A percentile compares a stretch with the other conserved stretches of the same genome.
These are phyloP conservation scores for Bidens hawaiensis DNA, from an alignment of 140 eudicot species.

Conservation along the genomic window DNA sequence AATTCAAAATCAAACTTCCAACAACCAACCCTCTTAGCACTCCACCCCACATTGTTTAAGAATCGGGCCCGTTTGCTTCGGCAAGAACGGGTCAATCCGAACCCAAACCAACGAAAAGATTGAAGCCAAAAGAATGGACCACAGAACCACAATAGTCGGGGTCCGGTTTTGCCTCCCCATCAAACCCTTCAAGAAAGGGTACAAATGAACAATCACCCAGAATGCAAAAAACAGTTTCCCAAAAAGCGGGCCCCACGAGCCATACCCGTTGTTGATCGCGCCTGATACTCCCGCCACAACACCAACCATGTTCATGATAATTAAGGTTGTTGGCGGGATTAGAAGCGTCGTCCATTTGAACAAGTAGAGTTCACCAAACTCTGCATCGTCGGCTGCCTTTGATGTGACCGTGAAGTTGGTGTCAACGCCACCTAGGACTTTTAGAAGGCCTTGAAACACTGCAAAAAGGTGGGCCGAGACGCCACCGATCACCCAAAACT, in stretches of 20 bases:
- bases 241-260: conserved; percentile 86
- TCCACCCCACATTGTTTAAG: conserved; percentile 92
- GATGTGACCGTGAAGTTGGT: conserved; percentile 79
- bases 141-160: conserved; percentile 79
- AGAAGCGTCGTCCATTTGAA: conserved; percentile 93
- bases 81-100: conserved; percentile 88
- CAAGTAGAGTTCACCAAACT: conserved; percentile 82
- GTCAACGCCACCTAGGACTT: conserved; percentile 85
- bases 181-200: conserved; percentile 86
- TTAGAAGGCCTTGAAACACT: conserved; percentile 79
- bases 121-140: conserved; percentile 84
- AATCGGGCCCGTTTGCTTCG: conserved; percentile 78
- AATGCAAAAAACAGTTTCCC: conserved; percentile 79
- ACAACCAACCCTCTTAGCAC: conserved; percentile 35
- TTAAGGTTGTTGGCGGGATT: conserved; percentile 86
- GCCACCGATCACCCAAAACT: conserved; percentile 93
- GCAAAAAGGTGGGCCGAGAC: conserved; percentile 92
- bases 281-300: conserved; percentile 87
- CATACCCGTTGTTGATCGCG: conserved; percentile 90
- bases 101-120: conserved; percentile 92
- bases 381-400: conserved; percentile 77
- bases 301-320: conserved; percentile 84
- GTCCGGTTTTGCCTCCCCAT: conserved; percentile 96
- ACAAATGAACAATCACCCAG: conserved; percentile 87
- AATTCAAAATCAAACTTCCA: conserved; percentile 10